A percentile compares a stretch with the other conserved stretches of the same genome.
Evolutionary conservation across 305 asterid species (phyloP).

Genomic region (Ilex paraguariensis): DNA sequence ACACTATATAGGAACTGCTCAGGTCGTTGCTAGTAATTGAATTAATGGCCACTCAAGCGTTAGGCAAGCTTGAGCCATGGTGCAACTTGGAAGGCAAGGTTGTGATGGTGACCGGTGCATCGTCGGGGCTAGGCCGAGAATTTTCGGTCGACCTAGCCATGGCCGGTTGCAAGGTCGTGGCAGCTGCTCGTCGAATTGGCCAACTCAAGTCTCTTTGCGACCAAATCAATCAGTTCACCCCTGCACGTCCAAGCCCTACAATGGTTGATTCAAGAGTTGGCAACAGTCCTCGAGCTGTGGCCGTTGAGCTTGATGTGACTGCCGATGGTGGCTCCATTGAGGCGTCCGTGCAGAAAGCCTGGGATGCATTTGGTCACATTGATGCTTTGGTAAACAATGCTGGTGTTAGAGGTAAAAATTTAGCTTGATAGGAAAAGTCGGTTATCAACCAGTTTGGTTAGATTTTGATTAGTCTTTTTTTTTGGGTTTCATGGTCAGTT

Average conservation of each 20-base stretch:
- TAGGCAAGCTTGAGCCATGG: too few relatives aligned
- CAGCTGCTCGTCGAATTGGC: conserved; percentile 7
- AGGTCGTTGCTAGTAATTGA: too few relatives aligned
- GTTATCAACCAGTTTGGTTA: too few relatives aligned
- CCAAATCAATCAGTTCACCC: background rate
- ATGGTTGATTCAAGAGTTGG: too few relatives aligned
- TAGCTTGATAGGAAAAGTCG: too few relatives aligned
- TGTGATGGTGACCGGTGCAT: background rate
- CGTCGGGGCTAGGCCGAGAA: conserved; percentile 2
- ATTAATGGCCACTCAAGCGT: too few relatives aligned
- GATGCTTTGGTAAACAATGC: conserved; percentile 9
- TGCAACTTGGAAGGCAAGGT: background rate
- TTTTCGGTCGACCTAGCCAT: background rate
- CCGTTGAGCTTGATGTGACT: conserved; percentile 7
- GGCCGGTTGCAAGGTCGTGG: background rate
- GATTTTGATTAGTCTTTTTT: too few relatives aligned
- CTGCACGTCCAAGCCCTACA: too few relatives aligned
- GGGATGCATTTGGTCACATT: conserved; percentile 9
- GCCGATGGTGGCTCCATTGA: conserved; percentile 3
- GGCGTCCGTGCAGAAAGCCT: conserved; percentile 7
- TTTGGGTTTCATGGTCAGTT: too few relatives aligned
- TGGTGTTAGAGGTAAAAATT: too few relatives aligned
- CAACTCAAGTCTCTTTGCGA: conserved; percentile 3
- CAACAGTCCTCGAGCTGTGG: background rate
- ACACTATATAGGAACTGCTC: too few relatives aligned